phyloP scores from a whole-genome alignment of 116 monocot species.

The Papilionanthe hybrid region DNA sequence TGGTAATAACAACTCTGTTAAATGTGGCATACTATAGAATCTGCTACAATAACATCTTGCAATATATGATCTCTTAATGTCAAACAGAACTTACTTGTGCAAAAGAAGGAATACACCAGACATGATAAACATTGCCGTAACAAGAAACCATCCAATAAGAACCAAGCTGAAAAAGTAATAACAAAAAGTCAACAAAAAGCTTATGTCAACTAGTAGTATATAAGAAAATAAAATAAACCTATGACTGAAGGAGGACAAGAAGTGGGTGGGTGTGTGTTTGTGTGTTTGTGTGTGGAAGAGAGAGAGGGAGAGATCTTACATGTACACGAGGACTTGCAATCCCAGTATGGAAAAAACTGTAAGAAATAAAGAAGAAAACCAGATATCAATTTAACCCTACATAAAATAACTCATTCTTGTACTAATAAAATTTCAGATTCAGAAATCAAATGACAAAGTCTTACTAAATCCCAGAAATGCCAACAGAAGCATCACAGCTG shows the following conservation, averaged over 20 bases:
- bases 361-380: constrained; percentile 14
- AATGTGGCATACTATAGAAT: neutral
- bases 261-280: no score
- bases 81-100: constrained; percentile 39
- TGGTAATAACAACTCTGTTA: neutral
- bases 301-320: constrained; percentile 33
- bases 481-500: constrained; percentile 65
- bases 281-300: no score
- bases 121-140: constrained; percentile 30
- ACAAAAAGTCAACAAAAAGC: neutral
- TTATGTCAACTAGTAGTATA: neutral
- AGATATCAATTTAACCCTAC: neutral
- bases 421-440: neutral
- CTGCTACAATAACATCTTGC: no score
- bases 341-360: constrained; percentile 74
- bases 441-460: constrained; percentile 5
- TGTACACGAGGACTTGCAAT: constrained; percentile 44
- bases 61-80: neutral
- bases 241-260: neutral
- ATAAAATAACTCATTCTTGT: neutral
- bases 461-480: constrained; percentile 77
- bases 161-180: constrained; percentile 21
- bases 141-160: constrained; percentile 40
- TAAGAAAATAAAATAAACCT: neutral
- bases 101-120: constrained; percentile 41